Conservation (phyloP, 164 flowering plant species). For the Kingdonia uniflora region DNA sequence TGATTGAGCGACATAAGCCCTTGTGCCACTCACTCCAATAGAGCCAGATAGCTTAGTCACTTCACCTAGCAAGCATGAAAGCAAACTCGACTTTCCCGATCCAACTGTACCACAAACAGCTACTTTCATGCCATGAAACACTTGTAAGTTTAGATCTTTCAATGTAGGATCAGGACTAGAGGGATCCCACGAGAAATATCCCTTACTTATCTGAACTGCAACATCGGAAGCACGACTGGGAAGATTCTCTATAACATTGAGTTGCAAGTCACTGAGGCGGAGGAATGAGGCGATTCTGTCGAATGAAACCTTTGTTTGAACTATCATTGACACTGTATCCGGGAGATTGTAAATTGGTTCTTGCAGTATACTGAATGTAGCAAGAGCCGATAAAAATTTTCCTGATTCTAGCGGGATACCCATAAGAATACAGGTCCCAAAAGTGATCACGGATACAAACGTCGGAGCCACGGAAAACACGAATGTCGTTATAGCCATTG, state of each 20-base stretch:
- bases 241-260: slow-evolving; percentile 23
- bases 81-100: slow-evolving; percentile 68
- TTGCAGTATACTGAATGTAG: slow-evolving; percentile 44
- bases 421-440: slow-evolving; percentile 30
- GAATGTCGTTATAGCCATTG: slow-evolving; percentile 22
- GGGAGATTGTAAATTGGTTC: slow-evolving; percentile 40
- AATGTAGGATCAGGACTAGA: slow-evolving; percentile 29
- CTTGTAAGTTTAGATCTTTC: slow-evolving; percentile 36
- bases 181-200: slow-evolving; percentile 40
- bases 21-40: slow-evolving; percentile 47
- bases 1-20: slow-evolving; percentile 80
- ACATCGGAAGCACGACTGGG: slow-evolving; percentile 18
- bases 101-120: slow-evolving; percentile 83
- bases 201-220: slow-evolving; percentile 34
- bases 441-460: slow-evolving; percentile 37
- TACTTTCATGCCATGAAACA: slow-evolving; percentile 49
- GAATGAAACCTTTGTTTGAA: slow-evolving; percentile 47
- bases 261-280: slow-evolving; percentile 26
- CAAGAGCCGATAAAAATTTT: slow-evolving; percentile 37
- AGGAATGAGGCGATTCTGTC: slow-evolving; percentile 41
- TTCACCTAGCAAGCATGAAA: slow-evolving; percentile 62
- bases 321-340: slow-evolving; percentile 30
- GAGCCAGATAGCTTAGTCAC: slow-evolving; percentile 54
- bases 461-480: slow-evolving; percentile 38
- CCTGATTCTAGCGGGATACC: slow-evolving; percentile 44